Conservation (phyloP, 2,329 filamentous ascomycete species). For the Mycogone perniciosa region DNA sequence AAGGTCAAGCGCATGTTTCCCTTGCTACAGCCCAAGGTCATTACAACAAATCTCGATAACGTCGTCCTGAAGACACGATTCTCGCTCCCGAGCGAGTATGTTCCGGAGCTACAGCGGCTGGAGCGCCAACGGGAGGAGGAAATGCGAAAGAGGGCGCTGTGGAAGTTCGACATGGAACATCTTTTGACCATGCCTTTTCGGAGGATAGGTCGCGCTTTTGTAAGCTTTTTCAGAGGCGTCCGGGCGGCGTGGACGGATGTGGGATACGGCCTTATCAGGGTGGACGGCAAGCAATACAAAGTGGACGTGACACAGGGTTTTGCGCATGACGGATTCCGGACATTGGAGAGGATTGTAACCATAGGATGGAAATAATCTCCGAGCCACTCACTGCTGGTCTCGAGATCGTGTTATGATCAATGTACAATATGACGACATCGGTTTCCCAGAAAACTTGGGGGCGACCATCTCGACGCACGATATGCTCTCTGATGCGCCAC, state of each 20-base stretch:
- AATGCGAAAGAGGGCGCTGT: slow-evolving; percentile 31
- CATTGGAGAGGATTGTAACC: slow-evolving; percentile 49
- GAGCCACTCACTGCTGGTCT: background rate
- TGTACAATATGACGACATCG: slow-evolving; percentile 1
- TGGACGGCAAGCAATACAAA: slow-evolving; percentile 47
- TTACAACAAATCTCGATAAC: slow-evolving; percentile 30
- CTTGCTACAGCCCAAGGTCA: slow-evolving; percentile 37
- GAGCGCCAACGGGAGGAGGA: slow-evolving; percentile 31
- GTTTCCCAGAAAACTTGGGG: background rate
- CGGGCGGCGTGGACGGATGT: slow-evolving; percentile 48
- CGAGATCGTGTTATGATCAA: background rate
- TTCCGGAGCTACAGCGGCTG: slow-evolving; percentile 28
- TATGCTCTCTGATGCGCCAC: no score
- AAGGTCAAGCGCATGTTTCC: slow-evolving; percentile 45
- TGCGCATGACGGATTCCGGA: slow-evolving; percentile 52
- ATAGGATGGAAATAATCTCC: slow-evolving; percentile 20
- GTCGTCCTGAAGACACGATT: slow-evolving; percentile 32
- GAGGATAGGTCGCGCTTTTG: slow-evolving; percentile 37
- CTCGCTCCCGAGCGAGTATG: slow-evolving; percentile 32
- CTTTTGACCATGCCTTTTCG: slow-evolving; percentile 53
- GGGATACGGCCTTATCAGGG: slow-evolving; percentile 46
- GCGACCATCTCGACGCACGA: no score
- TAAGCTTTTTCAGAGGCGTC: slow-evolving; percentile 38
- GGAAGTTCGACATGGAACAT: slow-evolving; percentile 48
- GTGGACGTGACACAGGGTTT: slow-evolving; percentile 52